Base-by-base conservation (phyloP, 257 asterid genomes). In the Hygrophila difformis region DNA sequence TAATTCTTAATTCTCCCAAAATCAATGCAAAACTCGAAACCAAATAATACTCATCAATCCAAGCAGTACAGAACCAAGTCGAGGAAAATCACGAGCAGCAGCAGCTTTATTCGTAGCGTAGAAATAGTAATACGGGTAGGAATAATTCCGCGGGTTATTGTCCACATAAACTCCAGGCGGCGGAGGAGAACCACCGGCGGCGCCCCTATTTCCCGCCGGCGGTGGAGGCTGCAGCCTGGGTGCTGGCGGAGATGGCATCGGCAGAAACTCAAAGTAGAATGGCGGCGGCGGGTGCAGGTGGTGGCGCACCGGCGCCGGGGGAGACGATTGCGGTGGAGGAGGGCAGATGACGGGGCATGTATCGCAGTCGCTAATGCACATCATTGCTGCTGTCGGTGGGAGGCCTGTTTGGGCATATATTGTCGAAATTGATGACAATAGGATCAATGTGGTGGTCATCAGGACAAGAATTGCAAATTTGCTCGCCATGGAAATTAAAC, bases 321-420 rank as follows among this genome's bases (percentile, higher is more conserved):
- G 29, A 2, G 12, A 44, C 0, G 78, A 41, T 8, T 79, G 36
- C 5, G 93, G 82, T 17, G 88, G 93, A 11, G 88, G 70, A 0
- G 94, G 77, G 71, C 96, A 87, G 9, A 75, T 73, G 59, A 65
- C 70, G 1, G 96, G 91, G 61, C 96, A 87, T 1, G 87, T 64
- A 11, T 39, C 65, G 33, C 94, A 82, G 6, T 82, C 89, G 57
- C 93, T 87, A 3, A 82, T 75, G 70, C 94, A 87, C 11, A 77
- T 52, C 57, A 77, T n/a, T n/a, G n/a, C 45, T 40, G 73, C 64
- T 18, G 68, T 41, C 4, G 29, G 29, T 7, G 29, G 7, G 3
- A 24, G 5, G 29, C 29, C 29, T 24, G 67, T 49, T 53, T 74
- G 81, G 31, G 12, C n/a, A 4, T 58, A 12, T 8, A 76, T 72